These are phyloP conservation scores for Avicennia marina DNA, from an alignment of 257 asterid genomes.

Conservation along the genomic window DNA sequence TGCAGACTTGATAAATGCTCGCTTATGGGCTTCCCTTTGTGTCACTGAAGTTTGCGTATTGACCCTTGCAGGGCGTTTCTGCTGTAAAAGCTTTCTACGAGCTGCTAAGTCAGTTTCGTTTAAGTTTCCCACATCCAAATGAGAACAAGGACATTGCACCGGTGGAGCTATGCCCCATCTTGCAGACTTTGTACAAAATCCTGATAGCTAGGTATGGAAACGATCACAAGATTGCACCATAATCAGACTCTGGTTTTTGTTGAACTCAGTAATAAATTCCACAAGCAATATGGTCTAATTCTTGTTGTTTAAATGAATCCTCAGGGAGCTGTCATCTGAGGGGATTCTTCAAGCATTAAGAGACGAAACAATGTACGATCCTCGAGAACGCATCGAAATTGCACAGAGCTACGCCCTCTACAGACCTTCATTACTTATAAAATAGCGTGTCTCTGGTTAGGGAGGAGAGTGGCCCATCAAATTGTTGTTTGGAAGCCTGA, in stretches of 20 bases:
- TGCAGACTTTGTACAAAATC: slow-evolving; percentile 72
- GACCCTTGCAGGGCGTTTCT: slow-evolving; percentile 71
- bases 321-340: background rate
- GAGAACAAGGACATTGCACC: slow-evolving; percentile 65
- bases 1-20: background rate
- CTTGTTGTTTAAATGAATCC: background rate
- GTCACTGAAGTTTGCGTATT: background rate
- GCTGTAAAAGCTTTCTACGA: slow-evolving; percentile 91
- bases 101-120: slow-evolving; percentile 71
- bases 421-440: background rate
- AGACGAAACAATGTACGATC: background rate
- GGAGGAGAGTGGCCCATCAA: too few species aligned
- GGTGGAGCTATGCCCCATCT: slow-evolving; percentile 82
- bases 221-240: background rate
- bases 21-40: background rate
- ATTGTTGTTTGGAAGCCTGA: background rate
- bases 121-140: slow-evolving; percentile 54
- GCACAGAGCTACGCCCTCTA: background rate
- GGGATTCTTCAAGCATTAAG: background rate
- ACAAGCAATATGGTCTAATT: background rate
- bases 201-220: slow-evolving; percentile 44
- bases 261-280: background rate
- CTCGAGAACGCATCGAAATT: background rate
- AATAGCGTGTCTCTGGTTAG: background rate
- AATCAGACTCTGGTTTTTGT: background rate